A percentile compares a stretch with the other conserved stretches of the same genome.
Evolutionary conservation across 495 filamentous ascomycete genomes (phyloP).

Genomic region (Articulospora tetracladia): DNA sequence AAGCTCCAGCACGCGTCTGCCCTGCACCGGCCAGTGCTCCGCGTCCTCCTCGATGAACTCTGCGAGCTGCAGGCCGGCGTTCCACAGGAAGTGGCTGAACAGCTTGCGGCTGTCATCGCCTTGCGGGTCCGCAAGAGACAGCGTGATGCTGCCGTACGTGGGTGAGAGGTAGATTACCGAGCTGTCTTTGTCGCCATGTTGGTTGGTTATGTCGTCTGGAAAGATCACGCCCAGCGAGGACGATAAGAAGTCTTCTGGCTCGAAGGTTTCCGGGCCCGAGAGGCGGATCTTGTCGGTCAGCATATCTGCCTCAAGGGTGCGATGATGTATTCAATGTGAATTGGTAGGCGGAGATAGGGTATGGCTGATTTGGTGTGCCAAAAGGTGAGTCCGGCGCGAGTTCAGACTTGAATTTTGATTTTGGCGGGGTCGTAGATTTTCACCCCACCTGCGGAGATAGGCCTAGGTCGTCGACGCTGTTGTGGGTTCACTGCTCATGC

Average conservation of each 20-base stretch:
- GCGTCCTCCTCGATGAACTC: conserved; percentile 53
- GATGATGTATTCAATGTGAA: neutral
- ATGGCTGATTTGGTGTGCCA: no score
- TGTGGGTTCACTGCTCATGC: neutral
- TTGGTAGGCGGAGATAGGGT: neutral
- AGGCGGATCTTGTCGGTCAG: conserved; percentile 41
- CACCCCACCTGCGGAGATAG: neutral
- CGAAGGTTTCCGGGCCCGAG: conserved; percentile 26
- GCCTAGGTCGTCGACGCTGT: neutral
- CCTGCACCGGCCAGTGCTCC: conserved; percentile 29
- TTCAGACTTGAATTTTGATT: no score
- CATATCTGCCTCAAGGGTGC: conserved; percentile 17
- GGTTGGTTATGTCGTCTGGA: conserved; percentile 41
- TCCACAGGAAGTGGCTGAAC: conserved; percentile 87
- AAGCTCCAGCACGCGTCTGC: conserved; percentile 42
- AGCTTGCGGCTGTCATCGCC: conserved; percentile 55
- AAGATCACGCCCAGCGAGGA: conserved; percentile 67
- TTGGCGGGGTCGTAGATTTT: neutral
- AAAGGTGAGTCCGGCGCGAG: no score
- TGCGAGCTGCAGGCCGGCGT: conserved; percentile 68
- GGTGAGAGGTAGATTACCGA: conserved; percentile 62
- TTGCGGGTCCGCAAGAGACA: conserved; percentile 52
- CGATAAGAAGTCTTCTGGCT: conserved; percentile 62
- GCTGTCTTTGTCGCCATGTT: conserved; percentile 60
- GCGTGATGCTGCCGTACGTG: conserved; percentile 38